Conservation (phyloP, 148 eudicot species). For the Diospyros kaki region DNA sequence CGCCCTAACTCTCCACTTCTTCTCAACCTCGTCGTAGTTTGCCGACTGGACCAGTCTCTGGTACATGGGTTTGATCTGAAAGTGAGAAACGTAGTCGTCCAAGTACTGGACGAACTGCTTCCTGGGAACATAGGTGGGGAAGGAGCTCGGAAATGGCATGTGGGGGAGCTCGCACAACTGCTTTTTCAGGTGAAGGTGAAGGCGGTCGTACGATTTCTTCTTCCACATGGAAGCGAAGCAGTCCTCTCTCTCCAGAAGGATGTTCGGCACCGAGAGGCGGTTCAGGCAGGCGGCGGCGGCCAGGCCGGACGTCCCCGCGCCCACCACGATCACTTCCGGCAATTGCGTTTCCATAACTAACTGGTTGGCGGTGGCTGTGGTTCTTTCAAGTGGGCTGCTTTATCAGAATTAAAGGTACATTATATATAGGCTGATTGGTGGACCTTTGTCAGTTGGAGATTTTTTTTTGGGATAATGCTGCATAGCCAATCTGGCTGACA, state of each 20-base stretch:
- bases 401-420: too few species aligned
- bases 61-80: slow-evolving; percentile 50
- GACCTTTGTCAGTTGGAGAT: too few species aligned
- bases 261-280: slow-evolving; percentile 47
- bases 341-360: not conserved
- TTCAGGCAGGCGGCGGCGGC: slow-evolving; percentile 65
- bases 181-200: slow-evolving; percentile 71
- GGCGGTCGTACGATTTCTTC: slow-evolving; percentile 62
- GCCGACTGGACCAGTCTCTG: slow-evolving; percentile 41
- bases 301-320: slow-evolving; percentile 77
- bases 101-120: slow-evolving; percentile 45
- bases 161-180: slow-evolving; percentile 52
- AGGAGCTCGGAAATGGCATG: slow-evolving; percentile 31
- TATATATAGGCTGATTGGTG: too few species aligned
- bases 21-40: slow-evolving; percentile 23
- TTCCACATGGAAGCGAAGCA: slow-evolving; percentile 68
- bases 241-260: slow-evolving; percentile 63
- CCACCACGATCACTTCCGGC: slow-evolving; percentile 44
- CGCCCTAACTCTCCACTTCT: slow-evolving; percentile 43
- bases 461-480: too few species aligned
- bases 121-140: slow-evolving; percentile 43
- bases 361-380: too few species aligned
- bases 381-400: too few species aligned
- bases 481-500: too few species aligned
- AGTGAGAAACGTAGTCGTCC: slow-evolving; percentile 53